phyloP scores from a whole-genome alignment of 2,329 filamentous ascomycete genomes.

The Aspergillus ochraceoroseus region DNA sequence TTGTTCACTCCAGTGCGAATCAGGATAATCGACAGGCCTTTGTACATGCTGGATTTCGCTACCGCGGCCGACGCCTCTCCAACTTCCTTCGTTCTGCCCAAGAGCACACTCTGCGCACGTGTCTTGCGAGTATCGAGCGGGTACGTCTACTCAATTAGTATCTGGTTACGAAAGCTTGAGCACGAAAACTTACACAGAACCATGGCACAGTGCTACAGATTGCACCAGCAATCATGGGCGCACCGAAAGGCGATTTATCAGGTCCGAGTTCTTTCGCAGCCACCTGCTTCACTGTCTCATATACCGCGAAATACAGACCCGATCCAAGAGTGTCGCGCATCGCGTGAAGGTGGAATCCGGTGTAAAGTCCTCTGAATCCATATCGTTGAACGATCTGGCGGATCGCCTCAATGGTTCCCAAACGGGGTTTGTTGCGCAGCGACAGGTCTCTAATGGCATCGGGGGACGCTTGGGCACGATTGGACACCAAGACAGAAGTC shows the following conservation, averaged over 20 bases:
- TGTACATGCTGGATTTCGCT: constrained; percentile 45
- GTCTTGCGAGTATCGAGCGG: constrained; percentile 48
- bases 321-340: constrained; percentile 45
- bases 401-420: constrained; percentile 43
- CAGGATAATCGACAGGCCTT: constrained; percentile 46
- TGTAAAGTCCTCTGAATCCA: constrained; percentile 44
- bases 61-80: constrained; percentile 40
- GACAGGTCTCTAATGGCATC: constrained; percentile 33
- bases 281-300: constrained; percentile 47
- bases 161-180: too few species aligned
- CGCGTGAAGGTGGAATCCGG: constrained; percentile 44
- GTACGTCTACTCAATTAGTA: constrained; percentile 39
- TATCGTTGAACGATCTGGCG: constrained; percentile 42
- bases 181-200: constrained; percentile 39
- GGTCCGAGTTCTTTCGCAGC: constrained; percentile 43
- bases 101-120: constrained; percentile 46
- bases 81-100: constrained; percentile 42
- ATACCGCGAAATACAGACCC: constrained; percentile 46
- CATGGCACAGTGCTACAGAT: constrained; percentile 47
- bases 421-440: constrained; percentile 37
- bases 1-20: constrained; percentile 46
- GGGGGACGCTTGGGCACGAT: constrained; percentile 37
- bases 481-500: constrained; percentile 46
- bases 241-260: constrained; percentile 42
- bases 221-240: constrained; percentile 44